phyloP scores from a whole-genome alignment of 805 yeast genomes.

The Pichia phayaonensis region DNA sequence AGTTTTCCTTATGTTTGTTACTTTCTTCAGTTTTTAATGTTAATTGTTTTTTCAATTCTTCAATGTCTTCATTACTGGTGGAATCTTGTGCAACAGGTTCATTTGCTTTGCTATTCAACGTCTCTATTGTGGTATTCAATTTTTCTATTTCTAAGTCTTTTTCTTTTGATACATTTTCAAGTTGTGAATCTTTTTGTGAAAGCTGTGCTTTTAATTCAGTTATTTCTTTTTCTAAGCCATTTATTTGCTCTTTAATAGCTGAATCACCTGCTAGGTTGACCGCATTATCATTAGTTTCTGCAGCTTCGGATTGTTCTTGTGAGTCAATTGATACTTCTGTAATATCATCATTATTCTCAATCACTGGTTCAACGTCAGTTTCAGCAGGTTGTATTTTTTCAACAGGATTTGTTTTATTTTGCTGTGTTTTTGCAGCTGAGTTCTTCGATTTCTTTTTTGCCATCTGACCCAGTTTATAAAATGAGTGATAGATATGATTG shows the following conservation, averaged over 20 bases:
- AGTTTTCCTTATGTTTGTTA: slow-evolving; percentile 49
- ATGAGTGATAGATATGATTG: too few relatives aligned
- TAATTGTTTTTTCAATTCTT: slow-evolving; percentile 1
- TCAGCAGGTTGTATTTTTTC: not conserved
- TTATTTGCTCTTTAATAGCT: slow-evolving; percentile 3
- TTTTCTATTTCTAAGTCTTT: not conserved
- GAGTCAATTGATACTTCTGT: not conserved
- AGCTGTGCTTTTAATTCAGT: not conserved
- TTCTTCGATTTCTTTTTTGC: slow-evolving; percentile 11
- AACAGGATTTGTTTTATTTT: not conserved
- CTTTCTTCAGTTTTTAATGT: slow-evolving; percentile 38
- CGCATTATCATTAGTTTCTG: not conserved
- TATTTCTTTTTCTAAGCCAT: not conserved
- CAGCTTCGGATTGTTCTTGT: not conserved
- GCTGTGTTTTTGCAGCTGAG: slow-evolving; percentile 1
- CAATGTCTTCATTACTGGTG: not conserved
- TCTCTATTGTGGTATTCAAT: slow-evolving; percentile 6
- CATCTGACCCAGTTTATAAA: not conserved
- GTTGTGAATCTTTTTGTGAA: not conserved
- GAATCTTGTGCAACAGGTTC: not conserved
- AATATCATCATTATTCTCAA: slow-evolving; percentile 1
- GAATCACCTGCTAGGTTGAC: not conserved
- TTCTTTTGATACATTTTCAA: not conserved
- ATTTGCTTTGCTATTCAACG: not conserved
- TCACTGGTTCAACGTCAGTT: not conserved